Percentiles rank a stretch among this genome's conserved stretches.
Evolutionary conservation across 2,329 filamentous ascomycete species (phyloP).

Genomic region (Aphanoascus verrucosus): DNA sequence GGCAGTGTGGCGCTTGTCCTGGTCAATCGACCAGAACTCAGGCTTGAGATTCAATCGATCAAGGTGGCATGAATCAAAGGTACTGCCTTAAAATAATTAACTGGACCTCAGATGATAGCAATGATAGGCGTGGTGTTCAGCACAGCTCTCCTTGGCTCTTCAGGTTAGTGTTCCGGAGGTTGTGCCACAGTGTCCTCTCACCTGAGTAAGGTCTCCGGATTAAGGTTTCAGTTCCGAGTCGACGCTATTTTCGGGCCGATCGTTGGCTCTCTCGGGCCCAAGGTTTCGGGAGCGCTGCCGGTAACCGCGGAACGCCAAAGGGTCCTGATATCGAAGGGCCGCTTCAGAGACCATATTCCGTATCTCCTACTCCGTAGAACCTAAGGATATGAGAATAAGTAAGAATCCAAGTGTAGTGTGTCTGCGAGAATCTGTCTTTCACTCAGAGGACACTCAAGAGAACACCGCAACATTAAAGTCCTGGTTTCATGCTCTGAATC

Average conservation of each 20-base stretch:
- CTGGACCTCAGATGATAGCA: background rate
- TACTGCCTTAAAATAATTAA: background rate
- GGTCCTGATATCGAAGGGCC: too few species aligned
- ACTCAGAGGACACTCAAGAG: too few species aligned
- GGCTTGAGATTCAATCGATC: background rate
- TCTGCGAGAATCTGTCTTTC: too few species aligned
- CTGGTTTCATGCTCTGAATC: too few species aligned
- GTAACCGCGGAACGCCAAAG: background rate
- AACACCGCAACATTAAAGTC: too few species aligned
- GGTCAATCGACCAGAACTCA: constrained; percentile 17
- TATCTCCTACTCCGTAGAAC: too few species aligned
- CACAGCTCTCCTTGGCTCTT: background rate
- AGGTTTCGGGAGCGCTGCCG: background rate
- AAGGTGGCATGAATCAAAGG: background rate
- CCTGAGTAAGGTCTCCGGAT: background rate
- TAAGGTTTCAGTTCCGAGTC: background rate
- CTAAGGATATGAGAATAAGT: too few species aligned
- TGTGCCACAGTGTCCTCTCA: constrained; percentile 4
- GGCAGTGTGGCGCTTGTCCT: constrained; percentile 6
- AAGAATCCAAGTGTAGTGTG: too few species aligned
- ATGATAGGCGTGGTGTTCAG: background rate
- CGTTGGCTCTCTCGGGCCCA: background rate
- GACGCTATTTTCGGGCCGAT: background rate
- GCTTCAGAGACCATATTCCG: too few species aligned
- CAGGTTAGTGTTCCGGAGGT: background rate